Base-by-base conservation (phyloP, 352 stramenopile species). In the Phytophthora hybrid region DNA sequence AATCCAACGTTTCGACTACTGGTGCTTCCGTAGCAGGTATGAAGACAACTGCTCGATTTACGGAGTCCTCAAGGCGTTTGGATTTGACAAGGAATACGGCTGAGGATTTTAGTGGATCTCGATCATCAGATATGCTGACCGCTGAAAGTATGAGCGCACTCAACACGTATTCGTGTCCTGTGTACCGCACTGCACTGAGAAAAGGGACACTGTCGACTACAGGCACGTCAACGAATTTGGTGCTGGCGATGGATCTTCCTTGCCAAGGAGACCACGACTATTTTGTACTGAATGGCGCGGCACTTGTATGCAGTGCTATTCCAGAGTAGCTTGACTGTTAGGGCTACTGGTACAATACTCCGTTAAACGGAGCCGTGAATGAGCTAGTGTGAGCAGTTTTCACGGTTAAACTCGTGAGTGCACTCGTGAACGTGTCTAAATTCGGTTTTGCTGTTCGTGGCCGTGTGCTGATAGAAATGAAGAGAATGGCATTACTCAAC, bases 211-310 rank as follows among this genome's bases (percentile, higher is more conserved):
- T 98, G 26, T 97, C 87, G 29, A 98, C 95, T 1, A 98, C 93
- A 1, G 95, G 95, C 34, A 97, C 95, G 69, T 97, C 88, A 7
- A 98, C 94, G 19, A 98, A 98, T 81, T 97, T 97, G 64, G 89
- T 98, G 29, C 73, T 98, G 7, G 81, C 93, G 6, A 91, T 98
- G 29, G 90, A 98, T 18, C 73, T 98, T 13, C 84, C 91, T 3
- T 94, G 87, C 39, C 82, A 96, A 37, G 75, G 83, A 5, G 63
- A 82, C 1, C 72, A 93, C 0, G 81, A 96, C 56, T 83, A 93
- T 63, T 98, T 97, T 84, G 82, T 98, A 8, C 83, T 98, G 14
- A 95, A 97, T 59, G 95, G 95, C 57, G 91, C 97, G 0, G 95
- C 95, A 7, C 74, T 95, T 14, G 79, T 98, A 14, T 97, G 89